phyloP scores from a whole-genome alignment of 2,329 filamentous ascomycete species.

The Zymoseptoria brevis region DNA sequence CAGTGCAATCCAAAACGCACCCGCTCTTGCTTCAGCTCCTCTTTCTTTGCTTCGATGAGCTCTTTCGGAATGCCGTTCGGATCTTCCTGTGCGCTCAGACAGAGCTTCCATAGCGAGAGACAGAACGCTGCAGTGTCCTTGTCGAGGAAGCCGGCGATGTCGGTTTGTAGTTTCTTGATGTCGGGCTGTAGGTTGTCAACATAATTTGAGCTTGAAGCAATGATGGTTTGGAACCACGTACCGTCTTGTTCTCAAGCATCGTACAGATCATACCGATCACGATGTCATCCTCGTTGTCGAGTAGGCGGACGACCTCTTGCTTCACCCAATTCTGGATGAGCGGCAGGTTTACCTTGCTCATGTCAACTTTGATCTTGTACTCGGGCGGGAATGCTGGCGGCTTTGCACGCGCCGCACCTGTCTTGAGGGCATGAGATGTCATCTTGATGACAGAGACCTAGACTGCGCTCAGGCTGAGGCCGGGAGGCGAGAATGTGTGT shows the following conservation, averaged over 20 bases:
- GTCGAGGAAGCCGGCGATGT: conserved; percentile 89
- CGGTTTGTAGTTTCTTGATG: conserved; percentile 90
- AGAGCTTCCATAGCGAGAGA: conserved; percentile 86
- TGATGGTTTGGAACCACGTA: conserved; percentile 41
- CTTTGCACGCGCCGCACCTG: conserved; percentile 75
- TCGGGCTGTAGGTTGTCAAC: conserved; percentile 33
- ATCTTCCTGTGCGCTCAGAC: conserved; percentile 80
- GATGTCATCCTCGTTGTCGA: conserved; percentile 92
- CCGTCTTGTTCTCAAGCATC: conserved; percentile 64
- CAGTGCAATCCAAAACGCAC: conserved; percentile 39
- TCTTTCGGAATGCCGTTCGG: conserved; percentile 90
- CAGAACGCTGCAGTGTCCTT: conserved; percentile 85
- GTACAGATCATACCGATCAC: conserved; percentile 77
- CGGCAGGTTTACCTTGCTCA: conserved; percentile 91
- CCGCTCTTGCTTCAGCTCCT: conserved; percentile 91
- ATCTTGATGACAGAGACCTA: background rate
- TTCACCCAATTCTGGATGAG: conserved; percentile 99
- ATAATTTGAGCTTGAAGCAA: background rate
- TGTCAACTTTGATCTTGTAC: conserved; percentile 93
- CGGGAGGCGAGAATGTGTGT: no score
- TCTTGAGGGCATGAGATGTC: conserved; percentile 35
- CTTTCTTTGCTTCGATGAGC: conserved; percentile 89
- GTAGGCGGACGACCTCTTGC: conserved; percentile 73
- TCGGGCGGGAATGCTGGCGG: conserved; percentile 86
- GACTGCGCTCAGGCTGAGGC: background rate